Percentiles rank a stretch among this genome's conserved stretches.
phyloP scores from a whole-genome alignment of 1,139 yeast genomes.

The Kurtzmaniella quercitrusa region DNA sequence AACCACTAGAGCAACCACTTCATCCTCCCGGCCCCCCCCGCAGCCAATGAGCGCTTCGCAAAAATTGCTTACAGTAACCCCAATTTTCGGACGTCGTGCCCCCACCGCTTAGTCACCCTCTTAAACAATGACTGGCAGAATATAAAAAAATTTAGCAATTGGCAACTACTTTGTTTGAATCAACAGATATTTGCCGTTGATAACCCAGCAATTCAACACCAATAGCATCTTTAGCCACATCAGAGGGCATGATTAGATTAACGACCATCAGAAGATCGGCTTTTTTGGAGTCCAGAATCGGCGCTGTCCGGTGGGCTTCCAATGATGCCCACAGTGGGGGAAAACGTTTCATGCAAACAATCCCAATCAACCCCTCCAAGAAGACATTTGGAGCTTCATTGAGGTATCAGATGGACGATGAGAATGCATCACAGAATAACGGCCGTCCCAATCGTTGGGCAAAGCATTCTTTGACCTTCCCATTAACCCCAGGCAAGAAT shows the following conservation, averaged over 20 bases:
- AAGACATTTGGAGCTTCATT: constrained; percentile 13
- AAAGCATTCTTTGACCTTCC: constrained; percentile 18
- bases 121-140: background rate
- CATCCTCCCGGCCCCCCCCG: no score
- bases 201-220: background rate
- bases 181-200: background rate
- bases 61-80: constrained; percentile 1
- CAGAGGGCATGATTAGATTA: constrained; percentile 2
- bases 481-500: constrained; percentile 9
- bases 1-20: background rate
- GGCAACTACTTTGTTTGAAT: background rate
- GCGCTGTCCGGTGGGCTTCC: constrained; percentile 18
- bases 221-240: background rate
- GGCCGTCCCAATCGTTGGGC: constrained; percentile 18
- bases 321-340: constrained; percentile 19
- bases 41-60: constrained; percentile 1
- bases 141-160: background rate
- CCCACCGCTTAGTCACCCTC: background rate
- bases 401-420: constrained; percentile 15
- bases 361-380: constrained; percentile 22
- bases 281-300: background rate
- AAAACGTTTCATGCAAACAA: constrained; percentile 41
- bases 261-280: background rate
- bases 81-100: background rate
- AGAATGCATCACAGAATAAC: constrained; percentile 10